These are phyloP conservation scores for Setaria viridis DNA, from an alignment of 202 grass and related monocot genomes.

Conservation along the genomic window DNA sequence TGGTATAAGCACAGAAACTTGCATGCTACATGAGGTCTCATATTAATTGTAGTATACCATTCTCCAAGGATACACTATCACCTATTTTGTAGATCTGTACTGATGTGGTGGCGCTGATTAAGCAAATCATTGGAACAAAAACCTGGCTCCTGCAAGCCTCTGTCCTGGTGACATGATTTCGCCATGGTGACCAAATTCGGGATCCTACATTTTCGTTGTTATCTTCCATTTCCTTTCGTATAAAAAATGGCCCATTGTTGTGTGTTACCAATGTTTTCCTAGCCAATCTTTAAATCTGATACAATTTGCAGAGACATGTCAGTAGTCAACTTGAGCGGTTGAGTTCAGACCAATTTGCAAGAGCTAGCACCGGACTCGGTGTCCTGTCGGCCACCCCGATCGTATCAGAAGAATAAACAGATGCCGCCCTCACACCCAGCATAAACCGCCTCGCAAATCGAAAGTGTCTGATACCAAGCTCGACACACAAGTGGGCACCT, in stretches of 20 bases:
- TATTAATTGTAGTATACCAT: conserved; percentile 1
- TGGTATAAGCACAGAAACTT: conserved; percentile 26
- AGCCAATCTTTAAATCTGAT: too few species aligned
- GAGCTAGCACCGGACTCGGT: conserved; percentile 22
- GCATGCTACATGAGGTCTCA: not conserved
- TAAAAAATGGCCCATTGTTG: not conserved
- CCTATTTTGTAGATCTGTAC: not conserved
- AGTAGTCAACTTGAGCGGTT: not conserved
- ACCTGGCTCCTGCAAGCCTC: not conserved
- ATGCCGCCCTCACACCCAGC: conserved; percentile 3
- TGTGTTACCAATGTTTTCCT: not conserved
- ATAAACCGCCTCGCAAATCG: not conserved
- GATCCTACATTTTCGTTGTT: not conserved
- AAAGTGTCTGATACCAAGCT: not conserved
- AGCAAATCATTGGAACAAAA: not conserved
- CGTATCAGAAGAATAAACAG: conserved; percentile 23
- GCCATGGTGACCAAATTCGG: not conserved
- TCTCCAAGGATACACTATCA: not conserved
- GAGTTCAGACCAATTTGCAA: conserved; percentile 7
- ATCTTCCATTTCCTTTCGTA: not conserved
- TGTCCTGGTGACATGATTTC: not conserved
- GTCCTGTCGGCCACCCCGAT: conserved; percentile 47
- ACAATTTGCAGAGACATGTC: not conserved
- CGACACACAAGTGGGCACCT: conserved; percentile 27
- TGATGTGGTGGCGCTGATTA: not conserved